These are phyloP conservation scores for Plasmodiophora brassicae DNA, from an alignment of 208 protist genomes.

Conservation along the genomic window DNA sequence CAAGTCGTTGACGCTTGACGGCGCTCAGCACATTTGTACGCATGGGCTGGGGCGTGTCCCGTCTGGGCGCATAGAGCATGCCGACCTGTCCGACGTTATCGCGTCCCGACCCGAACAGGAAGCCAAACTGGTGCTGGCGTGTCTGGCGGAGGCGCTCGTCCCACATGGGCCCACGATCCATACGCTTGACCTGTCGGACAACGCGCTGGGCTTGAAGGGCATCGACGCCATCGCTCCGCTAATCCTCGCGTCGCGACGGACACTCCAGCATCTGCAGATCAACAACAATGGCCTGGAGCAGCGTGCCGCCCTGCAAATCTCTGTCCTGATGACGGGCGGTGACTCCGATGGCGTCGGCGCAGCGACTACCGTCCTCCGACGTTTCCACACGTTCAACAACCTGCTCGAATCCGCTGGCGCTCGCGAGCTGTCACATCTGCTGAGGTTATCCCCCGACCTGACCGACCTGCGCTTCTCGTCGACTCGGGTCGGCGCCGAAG, in stretches of 20 bases:
- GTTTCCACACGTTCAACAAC: slow-evolving; percentile 29
- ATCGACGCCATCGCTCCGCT: slow-evolving; percentile 23
- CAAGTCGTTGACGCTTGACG: neutral
- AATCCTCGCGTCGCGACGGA: neutral
- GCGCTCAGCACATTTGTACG: neutral
- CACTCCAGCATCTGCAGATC: neutral
- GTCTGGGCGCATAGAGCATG: neutral
- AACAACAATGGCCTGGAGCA: slow-evolving; percentile 17
- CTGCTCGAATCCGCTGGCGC: neutral
- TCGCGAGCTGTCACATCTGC: neutral
- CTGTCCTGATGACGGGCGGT: neutral
- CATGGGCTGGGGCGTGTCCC: neutral
- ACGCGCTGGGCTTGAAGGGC: neutral
- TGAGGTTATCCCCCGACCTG: neutral
- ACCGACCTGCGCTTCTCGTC: slow-evolving; percentile 21
- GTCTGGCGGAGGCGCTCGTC: neutral
- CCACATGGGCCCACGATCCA: neutral
- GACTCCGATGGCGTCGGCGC: too few species aligned
- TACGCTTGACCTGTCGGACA: neutral
- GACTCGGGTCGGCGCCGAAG: neutral
- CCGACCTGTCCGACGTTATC: neutral
- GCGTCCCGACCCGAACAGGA: neutral
- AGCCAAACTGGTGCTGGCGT: neutral
- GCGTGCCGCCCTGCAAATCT: neutral
- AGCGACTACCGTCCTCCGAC: neutral